These are phyloP conservation scores for Jamesozyma spencerorum DNA, from an alignment of 805 yeast genomes.

Conservation along the genomic window DNA sequence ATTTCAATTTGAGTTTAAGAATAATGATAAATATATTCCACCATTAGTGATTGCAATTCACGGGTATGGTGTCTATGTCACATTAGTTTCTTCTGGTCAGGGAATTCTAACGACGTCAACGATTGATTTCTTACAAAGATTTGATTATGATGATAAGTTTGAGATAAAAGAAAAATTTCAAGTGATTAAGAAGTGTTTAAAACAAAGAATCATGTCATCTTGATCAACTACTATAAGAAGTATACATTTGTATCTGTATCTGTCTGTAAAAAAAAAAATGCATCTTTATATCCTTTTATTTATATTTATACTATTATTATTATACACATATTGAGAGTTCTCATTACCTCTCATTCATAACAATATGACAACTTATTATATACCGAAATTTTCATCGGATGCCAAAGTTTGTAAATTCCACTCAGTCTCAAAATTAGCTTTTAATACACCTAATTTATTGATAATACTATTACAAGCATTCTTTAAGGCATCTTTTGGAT, in stretches of 20 bases:
- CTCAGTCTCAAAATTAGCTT: constrained; percentile 76
- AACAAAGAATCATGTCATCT: constrained; percentile 15
- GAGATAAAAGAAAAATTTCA: constrained; percentile 33
- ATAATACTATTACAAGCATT: constrained; percentile 83
- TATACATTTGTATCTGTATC: too few species aligned
- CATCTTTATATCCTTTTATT: too few species aligned
- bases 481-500: constrained; percentile 82
- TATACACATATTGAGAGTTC: background rate
- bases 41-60: constrained; percentile 1
- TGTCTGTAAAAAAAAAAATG: too few species aligned
- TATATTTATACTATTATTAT: background rate
- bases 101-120: constrained; percentile 1
- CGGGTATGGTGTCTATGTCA: background rate
- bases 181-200: constrained; percentile 58
- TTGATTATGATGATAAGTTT: constrained; percentile 1
- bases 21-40: background rate
- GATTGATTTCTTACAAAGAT: constrained; percentile 2
- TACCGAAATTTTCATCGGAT: constrained; percentile 33
- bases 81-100: background rate
- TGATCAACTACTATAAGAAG: background rate
- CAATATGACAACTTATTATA: constrained; percentile 1
- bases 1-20: constrained; percentile 79
- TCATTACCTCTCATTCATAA: too few species aligned
- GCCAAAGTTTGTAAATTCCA: constrained; percentile 83
- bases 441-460: constrained; percentile 63